phyloP scores from a whole-genome alignment of 1,284 basidiomycete species.

The Lentinula novae-zelandiae region DNA sequence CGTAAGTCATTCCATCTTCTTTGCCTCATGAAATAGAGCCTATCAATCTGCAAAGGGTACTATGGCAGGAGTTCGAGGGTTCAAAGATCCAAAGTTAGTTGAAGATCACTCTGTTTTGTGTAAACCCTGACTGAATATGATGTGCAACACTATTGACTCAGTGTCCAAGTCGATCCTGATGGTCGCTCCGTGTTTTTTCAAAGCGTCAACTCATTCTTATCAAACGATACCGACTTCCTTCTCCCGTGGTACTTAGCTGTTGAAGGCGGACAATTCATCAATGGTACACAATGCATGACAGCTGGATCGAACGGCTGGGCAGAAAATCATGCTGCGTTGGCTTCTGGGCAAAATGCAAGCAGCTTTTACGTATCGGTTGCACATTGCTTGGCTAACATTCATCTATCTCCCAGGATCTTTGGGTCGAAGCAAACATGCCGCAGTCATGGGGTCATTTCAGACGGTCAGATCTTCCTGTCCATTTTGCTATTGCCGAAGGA shows the following conservation, averaged over 20 bases:
- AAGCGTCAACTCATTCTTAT: constrained; percentile 9
- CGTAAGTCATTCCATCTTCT: background rate
- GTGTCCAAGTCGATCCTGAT: constrained; percentile 11
- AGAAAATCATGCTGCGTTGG: constrained; percentile 11
- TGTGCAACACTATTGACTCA: background rate
- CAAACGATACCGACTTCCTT: constrained; percentile 9
- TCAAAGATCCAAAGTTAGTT: constrained; percentile 12
- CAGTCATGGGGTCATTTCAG: constrained; percentile 8
- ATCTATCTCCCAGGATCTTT: constrained; percentile 4
- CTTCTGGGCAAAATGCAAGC: constrained; percentile 10
- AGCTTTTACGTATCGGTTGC: background rate
- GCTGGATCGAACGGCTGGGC: constrained; percentile 12
- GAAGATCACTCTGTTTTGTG: background rate
- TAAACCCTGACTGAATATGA: background rate
- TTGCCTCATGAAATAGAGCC: background rate
- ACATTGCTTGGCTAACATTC: background rate
- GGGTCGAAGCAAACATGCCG: constrained; percentile 10
- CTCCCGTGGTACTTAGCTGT: constrained; percentile 8
- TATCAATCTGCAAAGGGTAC: background rate
- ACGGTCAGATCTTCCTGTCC: constrained; percentile 6
- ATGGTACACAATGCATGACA: constrained; percentile 11
- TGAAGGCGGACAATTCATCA: constrained; percentile 9
- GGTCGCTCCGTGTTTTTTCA: constrained; percentile 11
- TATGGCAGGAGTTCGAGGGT: constrained; percentile 13
- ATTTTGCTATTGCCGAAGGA: constrained; percentile 10